Evolutionary conservation across 169 alveolate genomes (phyloP).

Genomic region (Plasmodium gonderi): DNA sequence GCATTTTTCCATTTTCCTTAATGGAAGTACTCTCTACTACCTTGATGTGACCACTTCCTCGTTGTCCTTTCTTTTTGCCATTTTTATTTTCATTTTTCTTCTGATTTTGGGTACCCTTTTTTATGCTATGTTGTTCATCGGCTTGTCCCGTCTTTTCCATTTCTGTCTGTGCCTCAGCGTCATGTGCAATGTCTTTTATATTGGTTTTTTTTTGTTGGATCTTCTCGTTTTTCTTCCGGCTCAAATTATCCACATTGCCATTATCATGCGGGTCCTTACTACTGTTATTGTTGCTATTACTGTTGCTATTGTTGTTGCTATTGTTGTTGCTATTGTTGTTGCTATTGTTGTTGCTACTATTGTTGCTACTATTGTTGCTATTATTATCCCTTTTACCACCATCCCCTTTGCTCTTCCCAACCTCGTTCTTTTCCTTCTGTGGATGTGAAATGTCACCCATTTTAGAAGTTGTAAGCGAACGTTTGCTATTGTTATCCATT

Average conservation of each 20-base stretch:
- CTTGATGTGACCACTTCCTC: background rate
- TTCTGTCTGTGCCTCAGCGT: background rate
- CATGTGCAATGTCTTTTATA: background rate
- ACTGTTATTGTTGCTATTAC: background rate
- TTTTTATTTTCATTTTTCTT: background rate
- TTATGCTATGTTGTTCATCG: background rate
- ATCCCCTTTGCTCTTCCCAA: background rate
- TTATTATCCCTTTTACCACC: background rate
- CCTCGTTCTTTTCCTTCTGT: background rate
- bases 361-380: background rate
- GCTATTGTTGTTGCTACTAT: background rate
- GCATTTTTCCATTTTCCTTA: background rate
- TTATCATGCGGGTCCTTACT: no score
- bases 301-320: background rate
- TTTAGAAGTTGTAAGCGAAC: background rate
- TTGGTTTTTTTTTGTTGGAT: background rate
- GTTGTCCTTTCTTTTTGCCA: background rate
- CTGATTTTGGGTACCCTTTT: background rate
- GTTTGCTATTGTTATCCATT: background rate
- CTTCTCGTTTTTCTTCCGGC: background rate
- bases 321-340: background rate
- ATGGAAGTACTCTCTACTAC: background rate
- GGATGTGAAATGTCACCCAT: background rate
- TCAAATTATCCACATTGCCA: background rate
- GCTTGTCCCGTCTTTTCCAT: background rate